These are phyloP conservation scores for Scutellaria minor DNA, from an alignment of 257 asterid species.

Conservation along the genomic window DNA sequence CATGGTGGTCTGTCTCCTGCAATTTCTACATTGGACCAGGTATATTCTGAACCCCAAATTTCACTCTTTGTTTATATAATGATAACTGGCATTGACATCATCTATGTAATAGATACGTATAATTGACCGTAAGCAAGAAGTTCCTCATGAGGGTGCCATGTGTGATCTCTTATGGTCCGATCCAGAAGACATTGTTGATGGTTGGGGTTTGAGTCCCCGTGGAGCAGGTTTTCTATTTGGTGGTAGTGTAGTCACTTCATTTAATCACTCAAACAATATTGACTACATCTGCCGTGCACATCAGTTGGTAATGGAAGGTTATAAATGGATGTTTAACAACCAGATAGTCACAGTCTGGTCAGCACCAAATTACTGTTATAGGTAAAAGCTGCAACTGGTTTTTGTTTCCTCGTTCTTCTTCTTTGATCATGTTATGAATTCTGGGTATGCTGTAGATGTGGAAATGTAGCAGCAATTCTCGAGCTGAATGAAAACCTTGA, in stretches of 20 bases:
- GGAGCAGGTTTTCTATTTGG: conserved; percentile 98
- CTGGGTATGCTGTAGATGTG: conserved; percentile 63
- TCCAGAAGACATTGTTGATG: conserved; percentile 94
- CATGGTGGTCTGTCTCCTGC: conserved; percentile 98
- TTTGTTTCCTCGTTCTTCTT: conserved; percentile 4
- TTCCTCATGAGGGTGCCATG: conserved; percentile 98
- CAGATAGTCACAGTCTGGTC: conserved; percentile 99
- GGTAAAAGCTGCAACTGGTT: conserved; percentile 43
- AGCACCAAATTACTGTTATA: conserved; percentile 96
- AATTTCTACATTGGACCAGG: conserved; percentile 91
- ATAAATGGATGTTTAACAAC: conserved; percentile 89
- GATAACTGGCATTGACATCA: conserved; percentile 28
- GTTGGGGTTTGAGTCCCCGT: conserved; percentile 98
- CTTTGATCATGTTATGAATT: conserved; percentile 16
- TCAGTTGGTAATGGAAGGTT: conserved; percentile 98
- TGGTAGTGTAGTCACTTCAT: conserved; percentile 76
- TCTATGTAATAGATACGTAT: conserved; percentile 63
- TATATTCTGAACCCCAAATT: conserved; percentile 25
- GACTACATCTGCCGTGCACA: conserved; percentile 97
- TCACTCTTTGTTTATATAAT: conserved; percentile 2
- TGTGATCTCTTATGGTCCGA: conserved; percentile 98
- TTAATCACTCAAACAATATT: conserved; percentile 79
- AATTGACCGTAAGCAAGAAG: conserved; percentile 97
- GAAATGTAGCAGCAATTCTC: conserved; percentile 95
- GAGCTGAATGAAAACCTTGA: conserved; percentile 86